Conservation (phyloP, 345 rosid genomes). For the Noccaea bulbosa region DNA sequence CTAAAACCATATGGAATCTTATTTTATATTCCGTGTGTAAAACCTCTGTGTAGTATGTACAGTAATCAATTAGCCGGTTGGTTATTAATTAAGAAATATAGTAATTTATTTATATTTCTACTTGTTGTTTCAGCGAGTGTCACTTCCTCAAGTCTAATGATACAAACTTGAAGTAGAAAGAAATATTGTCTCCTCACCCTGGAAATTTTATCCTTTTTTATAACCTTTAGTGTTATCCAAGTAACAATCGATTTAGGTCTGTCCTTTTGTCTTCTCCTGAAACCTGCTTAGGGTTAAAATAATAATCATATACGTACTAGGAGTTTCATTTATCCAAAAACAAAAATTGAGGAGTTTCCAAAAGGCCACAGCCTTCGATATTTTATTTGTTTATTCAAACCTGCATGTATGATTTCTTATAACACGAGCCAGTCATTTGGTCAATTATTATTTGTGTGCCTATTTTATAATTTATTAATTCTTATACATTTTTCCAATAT, state of each 20-base stretch:
- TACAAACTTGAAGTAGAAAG: constrained; percentile 25
- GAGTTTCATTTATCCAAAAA: too few species aligned
- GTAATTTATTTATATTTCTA: not conserved
- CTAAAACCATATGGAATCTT: constrained; percentile 30
- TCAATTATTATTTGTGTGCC: not conserved
- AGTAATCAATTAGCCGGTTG: constrained; percentile 4
- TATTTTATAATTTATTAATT: not conserved
- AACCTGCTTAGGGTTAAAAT: not conserved
- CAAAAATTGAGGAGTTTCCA: not conserved
- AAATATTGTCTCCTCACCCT: constrained; percentile 25
- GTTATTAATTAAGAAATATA: constrained; percentile 20
- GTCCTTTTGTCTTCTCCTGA: constrained; percentile 26
- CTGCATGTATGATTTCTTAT: not conserved
- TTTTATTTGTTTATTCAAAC: too few species aligned
- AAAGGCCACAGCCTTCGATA: too few species aligned
- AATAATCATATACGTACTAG: not conserved
- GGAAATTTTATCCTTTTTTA: constrained; percentile 6
- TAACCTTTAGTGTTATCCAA: constrained; percentile 27
- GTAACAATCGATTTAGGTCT: constrained; percentile 30
- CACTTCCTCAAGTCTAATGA: constrained; percentile 32
- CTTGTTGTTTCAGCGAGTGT: constrained; percentile 7
- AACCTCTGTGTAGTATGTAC: constrained; percentile 13
- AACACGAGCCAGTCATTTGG: not conserved
- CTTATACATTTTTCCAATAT: not conserved
- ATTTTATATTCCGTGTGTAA: constrained; percentile 33